Conservation (phyloP, 306 rosid species). For the Glycine soja region DNA sequence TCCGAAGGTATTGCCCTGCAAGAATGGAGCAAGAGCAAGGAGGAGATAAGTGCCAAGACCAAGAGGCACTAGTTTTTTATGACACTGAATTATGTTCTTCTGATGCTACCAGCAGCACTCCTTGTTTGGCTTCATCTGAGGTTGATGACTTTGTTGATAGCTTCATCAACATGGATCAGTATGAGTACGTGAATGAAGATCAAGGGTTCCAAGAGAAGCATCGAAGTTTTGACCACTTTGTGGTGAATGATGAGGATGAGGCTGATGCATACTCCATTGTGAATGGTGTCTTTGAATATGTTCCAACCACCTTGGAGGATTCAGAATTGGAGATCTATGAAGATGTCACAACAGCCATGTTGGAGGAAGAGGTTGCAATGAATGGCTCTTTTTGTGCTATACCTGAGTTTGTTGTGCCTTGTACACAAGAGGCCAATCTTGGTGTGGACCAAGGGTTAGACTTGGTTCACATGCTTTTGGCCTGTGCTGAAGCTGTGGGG, state of each 20-base stretch:
- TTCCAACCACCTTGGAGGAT: constrained; percentile 40
- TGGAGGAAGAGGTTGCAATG: constrained; percentile 53
- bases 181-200: constrained; percentile 46
- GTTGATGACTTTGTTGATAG: constrained; percentile 80
- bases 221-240: constrained; percentile 47
- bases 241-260: constrained; percentile 46
- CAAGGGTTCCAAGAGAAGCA: constrained; percentile 48
- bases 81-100: constrained; percentile 57
- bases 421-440: constrained; percentile 50
- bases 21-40: constrained; percentile 71
- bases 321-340: constrained; percentile 45
- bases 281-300: constrained; percentile 41
- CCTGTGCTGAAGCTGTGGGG: constrained; percentile 83
- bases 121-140: constrained; percentile 67
- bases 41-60: constrained; percentile 54
- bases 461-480: constrained; percentile 44
- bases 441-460: constrained; percentile 73
- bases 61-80: constrained; percentile 43
- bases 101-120: constrained; percentile 48
- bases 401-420: constrained; percentile 40
- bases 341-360: constrained; percentile 45
- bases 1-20: constrained; percentile 76
- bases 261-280: constrained; percentile 39
- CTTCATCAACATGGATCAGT: constrained; percentile 70
- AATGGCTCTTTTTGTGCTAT: constrained; percentile 39